Base-by-base conservation (phyloP, 148 eudicot species). In the Fagopyrum homotropicum region DNA sequence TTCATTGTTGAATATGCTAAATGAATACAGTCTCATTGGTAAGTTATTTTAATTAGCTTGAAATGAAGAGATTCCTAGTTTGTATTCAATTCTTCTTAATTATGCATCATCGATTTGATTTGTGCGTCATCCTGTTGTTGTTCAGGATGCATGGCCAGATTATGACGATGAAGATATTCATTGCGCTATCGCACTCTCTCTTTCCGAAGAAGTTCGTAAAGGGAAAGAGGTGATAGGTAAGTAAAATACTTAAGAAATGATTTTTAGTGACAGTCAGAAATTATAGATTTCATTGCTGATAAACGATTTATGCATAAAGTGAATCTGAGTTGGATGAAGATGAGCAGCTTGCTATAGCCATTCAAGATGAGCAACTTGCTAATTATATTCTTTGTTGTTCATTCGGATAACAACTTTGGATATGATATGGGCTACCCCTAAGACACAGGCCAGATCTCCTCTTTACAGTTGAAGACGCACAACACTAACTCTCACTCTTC, bases 121-220 rank as follows among this genome's bases (percentile, higher is more conserved):
- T 22, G 26, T 22, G 26, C 26, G 26, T 22, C 26, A 26, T 46
- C 10, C 40, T 51, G 46, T 3, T 69, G 30, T 71, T 49, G 56
- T 78, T 71, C 85, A 91, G 98, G 97, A 86, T 77, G 83, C 84
- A 14, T 83, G 78, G 84, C 81, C 89, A 11, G 95, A 93, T 22
- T 22, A 22, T 22, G 26, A 22, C 26, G 26, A 22, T 22, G 26
- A 22, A 22, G 26, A 22, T 22, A 83, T 91, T 72, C 95, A 91
- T 73, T 86, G 81, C 72, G 98, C 98, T 54, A 91, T 91, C 81
- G 98, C 98, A 79, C 86, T 85, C 75, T 91, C 98, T 73, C 86
- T 91, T 77, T 82, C 81, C 49, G 89, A 88, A 76, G 88, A 84
- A 80, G 92, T 88, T 83, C 80, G 72, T 22, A 91, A 91, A 83